Base-by-base conservation (phyloP, 352 stramenopile genomes). In the Globisporangium okanoganense region DNA sequence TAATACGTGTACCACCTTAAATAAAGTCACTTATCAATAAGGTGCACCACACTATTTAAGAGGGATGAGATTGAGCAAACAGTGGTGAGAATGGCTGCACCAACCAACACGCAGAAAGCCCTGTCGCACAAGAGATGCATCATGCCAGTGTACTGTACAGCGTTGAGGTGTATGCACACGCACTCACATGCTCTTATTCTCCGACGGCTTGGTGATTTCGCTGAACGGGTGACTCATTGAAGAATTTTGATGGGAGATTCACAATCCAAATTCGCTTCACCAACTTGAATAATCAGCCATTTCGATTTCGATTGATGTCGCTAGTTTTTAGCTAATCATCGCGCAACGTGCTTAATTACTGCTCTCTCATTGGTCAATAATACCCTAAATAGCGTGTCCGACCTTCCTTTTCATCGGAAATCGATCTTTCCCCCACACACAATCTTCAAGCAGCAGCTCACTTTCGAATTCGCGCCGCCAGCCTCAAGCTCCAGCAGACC, bases 391-490 rank as follows among this genome's bases (percentile, higher is more conserved):
- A 33, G 18, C 16, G n/a, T 62, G 56, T 62, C 56, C 56, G 41
- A 62, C 56, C 56, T 51, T 51, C 18, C 25, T 47, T 8, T 47
- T 51, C 24, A 25, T 24, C 31, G 10, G n/a, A n/a, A 14, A 3
- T 52, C 20, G 40, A 53, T 54, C 56, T 44, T 29, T 43, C 2
- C 8, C 22, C 33, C 16, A 40, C 35, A 8, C 27, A 20, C 16
- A n/a, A 33, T 31, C 56, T 66, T 27, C 58, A 38, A 66, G 49
- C 27, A 27, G 14, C 10, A 41, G 31, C 54, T 66, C 71, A 79
- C 64, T 78, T 71, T 67, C 63, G 62, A 69, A 68, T 87, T 77
- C 47, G 67, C 76, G 56, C 49, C 44, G 41, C 61, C 33, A 38
- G 57, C 38, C 55, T 57, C 61, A 79, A 73, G 64, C 62, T 18